Evolutionary conservation across 192 early-diverging fungal genomes (phyloP), one percentile per base, ranked within the genome.

Genomic region (Entomortierella beljakovae): DNA sequence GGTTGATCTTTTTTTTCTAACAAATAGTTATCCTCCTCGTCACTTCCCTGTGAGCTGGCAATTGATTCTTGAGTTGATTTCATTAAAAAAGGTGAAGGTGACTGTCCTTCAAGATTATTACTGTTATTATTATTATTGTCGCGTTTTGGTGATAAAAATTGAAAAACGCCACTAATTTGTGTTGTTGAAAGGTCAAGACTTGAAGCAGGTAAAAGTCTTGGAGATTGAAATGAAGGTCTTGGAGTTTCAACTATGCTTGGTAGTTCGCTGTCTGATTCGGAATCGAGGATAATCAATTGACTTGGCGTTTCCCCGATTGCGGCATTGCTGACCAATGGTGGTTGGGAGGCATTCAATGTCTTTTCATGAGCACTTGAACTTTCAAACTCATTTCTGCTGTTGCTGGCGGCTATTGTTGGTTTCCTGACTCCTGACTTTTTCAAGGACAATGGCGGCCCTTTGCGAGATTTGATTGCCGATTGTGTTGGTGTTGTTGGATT

Each of bases 11-110:
- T 29, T 6, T 33, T 29, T 1, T 34, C 54, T 11, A 34, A 8
- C 13, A 57, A 1, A 6, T 34, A 6, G 29, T 20, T 29, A 1
- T 2, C 43, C 43, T 33, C 54, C 4, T 33, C 32, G n/a, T 57
- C 54, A 57, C 54, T 57, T 33, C 54, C 54, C 34, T 57, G 54
- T 20, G 54, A 57, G 32, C 54, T 57, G 54, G 28, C 29, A 23
- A 57, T 31, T 20, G 54, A 33, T 7, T 57, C 54, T 57, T 57
- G 54, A 10, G 54, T 57, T 29, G 8, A 46, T 46, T 15, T 46
- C 43, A 46, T 4, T 3, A 20, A 11, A 46, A 46, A 46, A 4
- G 43, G 3, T 11, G 43, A 46, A 4, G 43, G 43, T 46, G 43
- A 46, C 43, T 46, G 43, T 20, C 20, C 43, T 46, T 20, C 6